Base-by-base conservation (phyloP, 805 yeast species). In the Wickerhamomyces chaumierensis region DNA sequence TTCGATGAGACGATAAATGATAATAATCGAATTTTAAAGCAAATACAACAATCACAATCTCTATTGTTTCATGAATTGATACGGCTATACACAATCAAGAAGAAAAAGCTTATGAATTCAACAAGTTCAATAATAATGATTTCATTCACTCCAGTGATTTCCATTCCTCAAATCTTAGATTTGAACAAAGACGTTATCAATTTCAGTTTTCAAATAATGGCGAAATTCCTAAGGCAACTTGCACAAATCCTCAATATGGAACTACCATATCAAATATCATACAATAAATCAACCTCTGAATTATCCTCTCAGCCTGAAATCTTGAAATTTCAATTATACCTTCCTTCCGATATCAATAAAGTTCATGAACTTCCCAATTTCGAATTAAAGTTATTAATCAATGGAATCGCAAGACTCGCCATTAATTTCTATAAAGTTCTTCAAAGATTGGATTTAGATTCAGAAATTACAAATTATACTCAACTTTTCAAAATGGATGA, bases 41-140 rank as follows among this genome's bases (percentile, higher is more conserved):
- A 53, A 35, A 44, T 51, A 5, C 36, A 45, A 16, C 47, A 45
- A 29, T 51, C 53, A 2, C 42, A 45, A 25, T 42, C 51, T 1
- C 35, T 52, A 20, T 37, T 51, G 4, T 52, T 40, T 31, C 55
- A 53, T 33, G 57, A 53, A 33, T 37, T 52, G 15, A 45, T 52
- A 13, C 41, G 36, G 18, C 31, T 53, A 12, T 51, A 51, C 31
- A 34, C 42, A 2, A 13, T 53, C 25, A 48, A 42, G 25, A 46
- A 41, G 32, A 41, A 47, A 32, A 51, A 43, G 33, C 37, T 45
- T n/a, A 25, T 39, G 6, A 47, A 40, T 9, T 39, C 43, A 2
- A 19, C 37, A 5, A 35, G 42, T 20, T 39, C 38, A 13, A 41
- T 49, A 3, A 45, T 33, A 33, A 47, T 42, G 39, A 41, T 53